Evolutionary conservation across 1,139 yeast genomes (phyloP), one percentile per base, ranked within the genome.

Genomic region (Pneumocystis canis): DNA sequence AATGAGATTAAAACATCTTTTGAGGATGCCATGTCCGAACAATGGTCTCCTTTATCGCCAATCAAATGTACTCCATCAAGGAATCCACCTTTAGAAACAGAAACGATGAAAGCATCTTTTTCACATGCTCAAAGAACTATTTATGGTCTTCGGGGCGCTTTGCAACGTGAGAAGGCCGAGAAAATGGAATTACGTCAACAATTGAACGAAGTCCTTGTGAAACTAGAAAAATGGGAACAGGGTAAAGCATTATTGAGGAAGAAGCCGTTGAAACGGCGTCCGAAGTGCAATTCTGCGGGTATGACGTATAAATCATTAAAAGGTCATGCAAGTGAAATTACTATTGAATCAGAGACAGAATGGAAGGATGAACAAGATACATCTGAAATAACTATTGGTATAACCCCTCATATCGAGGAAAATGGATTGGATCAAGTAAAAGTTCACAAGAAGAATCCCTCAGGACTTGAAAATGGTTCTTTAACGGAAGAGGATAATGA

Each of bases 71-170:
- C 79, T 0, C 81, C 84, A 37, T 77, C 81, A 0, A 76, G 79
- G 60, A 78, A 81, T 66, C 75, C 80, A 1, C 82, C 79, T 18
- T 74, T 85, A 60, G 90, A 87, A 71, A 75, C 81, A 5, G 90
- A 87, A 69, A 84, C 90, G 0, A 75, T 86, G 68, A 78, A 80
- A 67, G 80, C 87, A 0, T 84, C 87, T 16, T 76, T 88, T 68
- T 78, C 78, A 33, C 87, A 82, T 72, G 86, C 92, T 3, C 84
- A 84, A 69, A 78, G 80, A 66, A 68, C 70, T 65, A 69, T 74
- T 59, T 65, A 68, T 31, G 69, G 66, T n/a, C 65, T 72, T 58
- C 68, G 72, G 32, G 69, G 66, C 56, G 67, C 71, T 16, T 64
- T 73, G 11, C 68, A 70, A 39, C 70, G 71, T 60, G 78, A 75